Evolutionary conservation across 2,329 filamentous ascomycete genomes (phyloP).

Genomic region (Penicillium concentricum): DNA sequence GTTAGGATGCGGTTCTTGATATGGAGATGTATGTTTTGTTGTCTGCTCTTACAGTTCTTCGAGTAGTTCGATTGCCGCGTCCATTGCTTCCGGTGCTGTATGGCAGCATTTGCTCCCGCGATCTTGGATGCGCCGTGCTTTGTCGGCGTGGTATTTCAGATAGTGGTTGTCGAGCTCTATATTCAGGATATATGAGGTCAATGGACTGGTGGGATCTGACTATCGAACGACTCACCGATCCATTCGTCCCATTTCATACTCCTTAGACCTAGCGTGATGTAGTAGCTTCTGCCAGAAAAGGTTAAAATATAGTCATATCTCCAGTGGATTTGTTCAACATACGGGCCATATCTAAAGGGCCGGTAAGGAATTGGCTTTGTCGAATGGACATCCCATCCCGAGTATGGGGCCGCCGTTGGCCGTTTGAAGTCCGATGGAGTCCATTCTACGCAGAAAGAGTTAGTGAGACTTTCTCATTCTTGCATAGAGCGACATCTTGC

Average conservation of each 20-base stretch:
- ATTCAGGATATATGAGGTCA: background rate
- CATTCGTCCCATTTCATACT: slow-evolving; percentile 69
- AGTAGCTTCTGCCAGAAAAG: slow-evolving; percentile 54
- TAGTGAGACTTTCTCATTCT: background rate
- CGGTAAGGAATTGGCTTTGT: slow-evolving; percentile 75
- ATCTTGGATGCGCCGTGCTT: slow-evolving; percentile 65
- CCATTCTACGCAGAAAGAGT: slow-evolving; percentile 49
- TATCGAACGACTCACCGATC: slow-evolving; percentile 52
- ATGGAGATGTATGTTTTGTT: background rate
- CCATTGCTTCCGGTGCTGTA: slow-evolving; percentile 68
- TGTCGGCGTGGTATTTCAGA: slow-evolving; percentile 69
- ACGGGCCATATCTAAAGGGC: slow-evolving; percentile 73
- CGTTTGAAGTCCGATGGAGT: slow-evolving; percentile 57
- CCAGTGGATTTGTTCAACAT: slow-evolving; percentile 21
- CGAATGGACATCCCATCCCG: slow-evolving; percentile 65
- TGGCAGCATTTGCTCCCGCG: slow-evolving; percentile 66
- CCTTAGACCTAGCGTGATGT: slow-evolving; percentile 75
- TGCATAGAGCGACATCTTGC: background rate
- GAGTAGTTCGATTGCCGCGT: slow-evolving; percentile 71
- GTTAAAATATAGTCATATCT: background rate
- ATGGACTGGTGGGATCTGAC: background rate
- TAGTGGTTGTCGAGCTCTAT: slow-evolving; percentile 77
- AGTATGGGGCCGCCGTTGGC: slow-evolving; percentile 61
- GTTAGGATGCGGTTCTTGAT: background rate
- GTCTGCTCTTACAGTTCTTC: slow-evolving; percentile 61